phyloP scores from a whole-genome alignment of 768 basidiomycete species.

The Gymnopilus dilepis region DNA sequence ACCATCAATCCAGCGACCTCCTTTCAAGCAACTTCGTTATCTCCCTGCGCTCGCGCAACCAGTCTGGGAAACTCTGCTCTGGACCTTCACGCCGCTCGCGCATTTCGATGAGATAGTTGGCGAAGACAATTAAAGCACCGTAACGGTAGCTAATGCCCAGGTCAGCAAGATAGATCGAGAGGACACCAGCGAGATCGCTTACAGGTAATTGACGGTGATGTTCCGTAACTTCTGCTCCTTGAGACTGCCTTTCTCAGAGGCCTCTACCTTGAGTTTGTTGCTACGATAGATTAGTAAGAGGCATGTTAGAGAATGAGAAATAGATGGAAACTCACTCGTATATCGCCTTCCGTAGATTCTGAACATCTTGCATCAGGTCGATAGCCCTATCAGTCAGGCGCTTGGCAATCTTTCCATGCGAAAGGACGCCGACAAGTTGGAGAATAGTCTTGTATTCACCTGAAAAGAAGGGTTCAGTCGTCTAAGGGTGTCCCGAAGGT shows the following conservation, averaged over 20 bases:
- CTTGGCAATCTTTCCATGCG: constrained; percentile 93
- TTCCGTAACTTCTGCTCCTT: constrained; percentile 80
- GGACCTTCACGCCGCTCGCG: constrained; percentile 37
- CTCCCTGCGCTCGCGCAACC: constrained; percentile 85
- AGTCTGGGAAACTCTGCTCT: constrained; percentile 71
- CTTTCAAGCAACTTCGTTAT: constrained; percentile 76
- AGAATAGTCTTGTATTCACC: constrained; percentile 98
- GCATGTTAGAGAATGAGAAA: neutral
- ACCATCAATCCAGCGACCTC: constrained; percentile 66
- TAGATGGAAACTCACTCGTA: constrained; percentile 71
- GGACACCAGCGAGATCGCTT: constrained; percentile 21
- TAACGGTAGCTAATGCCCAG: constrained; percentile 70
- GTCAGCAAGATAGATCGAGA: constrained; percentile 8
- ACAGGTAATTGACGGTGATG: constrained; percentile 91
- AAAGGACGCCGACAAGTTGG: constrained; percentile 90
- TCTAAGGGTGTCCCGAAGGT: neutral
- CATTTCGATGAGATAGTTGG: constrained; percentile 90
- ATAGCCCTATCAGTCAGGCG: constrained; percentile 86
- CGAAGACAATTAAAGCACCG: constrained; percentile 90
- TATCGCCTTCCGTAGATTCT: constrained; percentile 94
- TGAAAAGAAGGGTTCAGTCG: constrained; percentile 31
- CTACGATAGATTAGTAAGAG: constrained; percentile 53
- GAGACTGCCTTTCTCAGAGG: constrained; percentile 74
- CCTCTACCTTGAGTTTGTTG: constrained; percentile 90
- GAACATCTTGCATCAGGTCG: constrained; percentile 94